phyloP scores from a whole-genome alignment of 179 eudicot species.

The Vitellaria paradoxa region DNA sequence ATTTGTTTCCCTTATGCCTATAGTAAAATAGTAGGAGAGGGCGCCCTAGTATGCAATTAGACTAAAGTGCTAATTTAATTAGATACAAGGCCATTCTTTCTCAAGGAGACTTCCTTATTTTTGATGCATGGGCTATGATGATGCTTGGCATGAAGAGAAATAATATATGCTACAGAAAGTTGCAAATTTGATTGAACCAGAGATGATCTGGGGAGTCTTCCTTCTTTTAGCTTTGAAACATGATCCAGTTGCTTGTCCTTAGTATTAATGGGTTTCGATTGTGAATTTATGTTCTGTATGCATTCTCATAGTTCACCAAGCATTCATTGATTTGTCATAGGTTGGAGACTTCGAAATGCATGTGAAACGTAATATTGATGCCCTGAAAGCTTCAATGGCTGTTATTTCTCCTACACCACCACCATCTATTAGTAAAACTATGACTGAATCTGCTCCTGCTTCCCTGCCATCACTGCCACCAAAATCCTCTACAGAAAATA shows the following conservation, averaged over 20 bases:
- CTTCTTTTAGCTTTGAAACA: not conserved
- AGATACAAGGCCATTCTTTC: too few species aligned
- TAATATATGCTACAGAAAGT: not conserved
- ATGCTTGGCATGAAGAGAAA: not conserved
- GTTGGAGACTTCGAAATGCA: conserved; percentile 88
- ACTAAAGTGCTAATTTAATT: too few species aligned
- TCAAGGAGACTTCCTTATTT: too few species aligned
- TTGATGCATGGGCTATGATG: not conserved
- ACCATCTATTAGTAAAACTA: conserved; percentile 55
- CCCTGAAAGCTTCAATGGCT: conserved; percentile 37
- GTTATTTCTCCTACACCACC: conserved; percentile 34
- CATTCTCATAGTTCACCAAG: not conserved
- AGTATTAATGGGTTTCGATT: not conserved
- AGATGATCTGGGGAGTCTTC: not conserved
- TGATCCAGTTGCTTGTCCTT: not conserved
- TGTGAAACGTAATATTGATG: conserved; percentile 72
- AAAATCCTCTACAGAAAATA: conserved; percentile 51
- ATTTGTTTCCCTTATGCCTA: too few species aligned
- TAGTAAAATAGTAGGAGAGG: too few species aligned
- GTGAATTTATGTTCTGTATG: not conserved
- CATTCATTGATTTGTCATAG: conserved; percentile 24
- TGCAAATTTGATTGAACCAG: not conserved
- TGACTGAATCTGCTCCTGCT: conserved; percentile 45
- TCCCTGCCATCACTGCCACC: conserved; percentile 43
- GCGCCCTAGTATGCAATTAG: too few species aligned